Base-by-base conservation (phyloP, 208 protist genomes). In the Leptomonas pyrrhocoris region DNA sequence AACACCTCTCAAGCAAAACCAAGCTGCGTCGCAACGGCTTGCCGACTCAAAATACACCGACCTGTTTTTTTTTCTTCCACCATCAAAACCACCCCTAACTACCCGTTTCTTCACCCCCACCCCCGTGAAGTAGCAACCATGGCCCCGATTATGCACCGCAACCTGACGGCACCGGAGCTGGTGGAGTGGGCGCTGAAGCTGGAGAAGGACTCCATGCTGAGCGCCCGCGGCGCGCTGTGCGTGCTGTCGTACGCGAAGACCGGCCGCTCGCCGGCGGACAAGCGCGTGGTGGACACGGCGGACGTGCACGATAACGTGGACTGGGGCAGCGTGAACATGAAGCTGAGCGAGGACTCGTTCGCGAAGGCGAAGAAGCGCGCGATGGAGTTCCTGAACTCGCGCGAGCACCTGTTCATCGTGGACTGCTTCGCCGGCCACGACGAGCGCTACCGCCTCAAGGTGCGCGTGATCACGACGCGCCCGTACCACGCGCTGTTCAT, bases 401-500 rank as follows among this genome's bases (percentile, higher is more conserved):
- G 84, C 46, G 83, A 97, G 53, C 79, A 94, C 50, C 72, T 99
- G 40, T 99, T 95, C 68, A 96, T 99, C 25, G 79, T 98, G 69
- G 97, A 99, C 81, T 93, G 83, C 53, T 98, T 87, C 68, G 96
- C 95, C 16, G 96, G 96, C 28, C 94, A 92, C 83, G 96, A 98
- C 74, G 73, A 86, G 68, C 81, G 90, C 27, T 96, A 98, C 74
- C 79, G 93, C 45, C 83, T 98, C 50, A 98, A 98, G 79, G 92
- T 98, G 64, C 92, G 96, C 64, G 86, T 98, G 58, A 83, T 97
- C 77, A 96, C 86, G 68, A 88, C 85, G 16, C 77, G 92, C 6
- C 95, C 97, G 16, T 98, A 98, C 77, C 97, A 99, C 76, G 97
- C 96, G 18, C 86, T 98, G n/a, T 99, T 99, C 79, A 98, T 98